These are phyloP conservation scores for Eutrema japonicum DNA, from an alignment of 345 rosid genomes.

Conservation along the genomic window DNA sequence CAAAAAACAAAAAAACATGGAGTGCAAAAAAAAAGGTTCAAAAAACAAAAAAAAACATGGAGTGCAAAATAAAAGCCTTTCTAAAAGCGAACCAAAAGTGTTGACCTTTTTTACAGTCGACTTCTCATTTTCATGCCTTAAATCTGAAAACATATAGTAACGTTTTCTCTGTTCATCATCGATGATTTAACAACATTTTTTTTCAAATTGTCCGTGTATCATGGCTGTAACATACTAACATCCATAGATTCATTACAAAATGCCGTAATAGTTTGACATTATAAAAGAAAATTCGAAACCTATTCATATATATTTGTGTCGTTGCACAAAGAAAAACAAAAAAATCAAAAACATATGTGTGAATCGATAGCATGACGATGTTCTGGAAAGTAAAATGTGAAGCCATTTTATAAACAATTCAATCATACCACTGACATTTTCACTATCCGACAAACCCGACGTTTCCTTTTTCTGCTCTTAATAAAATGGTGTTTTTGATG, in stretches of 20 bases:
- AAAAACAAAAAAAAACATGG: background rate
- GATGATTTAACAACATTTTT: background rate
- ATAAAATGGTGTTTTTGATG: background rate
- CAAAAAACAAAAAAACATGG: too few relatives aligned
- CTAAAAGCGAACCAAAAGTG: slow-evolving; percentile 30
- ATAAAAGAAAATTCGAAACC: background rate
- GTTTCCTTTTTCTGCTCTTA: background rate
- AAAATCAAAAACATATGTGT: background rate
- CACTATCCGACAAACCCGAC: slow-evolving; percentile 24
- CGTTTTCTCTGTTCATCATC: background rate
- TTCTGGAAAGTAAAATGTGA: too few relatives aligned
- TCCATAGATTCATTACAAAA: background rate
- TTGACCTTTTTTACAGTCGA: slow-evolving; percentile 27
- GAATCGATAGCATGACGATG: slow-evolving; percentile 10
- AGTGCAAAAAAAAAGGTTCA: too few relatives aligned
- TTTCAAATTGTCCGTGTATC: background rate
- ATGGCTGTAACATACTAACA: background rate
- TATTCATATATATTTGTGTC: background rate
- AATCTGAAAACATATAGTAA: slow-evolving; percentile 14
- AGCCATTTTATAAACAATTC: background rate
- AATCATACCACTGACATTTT: slow-evolving; percentile 27
- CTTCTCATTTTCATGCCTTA: slow-evolving; percentile 17
- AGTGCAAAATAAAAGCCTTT: slow-evolving; percentile 27
- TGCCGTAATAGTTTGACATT: slow-evolving; percentile 5
- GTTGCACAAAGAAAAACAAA: too few relatives aligned